phyloP scores from a whole-genome alignment of 2,329 filamentous ascomycete genomes.

The Acrodontium crateriforme region DNA sequence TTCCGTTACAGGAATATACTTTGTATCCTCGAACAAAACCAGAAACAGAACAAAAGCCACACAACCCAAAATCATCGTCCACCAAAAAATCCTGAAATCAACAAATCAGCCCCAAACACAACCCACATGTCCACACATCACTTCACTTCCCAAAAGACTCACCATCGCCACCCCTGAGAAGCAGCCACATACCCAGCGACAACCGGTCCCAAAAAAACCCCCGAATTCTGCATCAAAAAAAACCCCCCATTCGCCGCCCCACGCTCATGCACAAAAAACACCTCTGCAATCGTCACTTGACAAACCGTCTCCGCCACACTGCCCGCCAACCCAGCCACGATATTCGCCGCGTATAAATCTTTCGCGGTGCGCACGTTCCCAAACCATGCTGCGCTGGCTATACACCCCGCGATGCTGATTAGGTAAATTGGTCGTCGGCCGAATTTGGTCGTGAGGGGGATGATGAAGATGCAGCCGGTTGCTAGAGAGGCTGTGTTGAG shows the following conservation, averaged over 20 bases:
- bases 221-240: conserved; percentile 24
- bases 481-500: conserved; percentile 34
- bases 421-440: conserved; percentile 39
- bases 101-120: not conserved
- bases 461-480: conserved; percentile 35
- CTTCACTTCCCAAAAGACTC: no score
- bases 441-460: conserved; percentile 38
- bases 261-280: conserved; percentile 33
- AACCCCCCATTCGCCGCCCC: conserved; percentile 36
- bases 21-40: conserved; percentile 32
- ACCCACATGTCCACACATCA: conserved; percentile 20
- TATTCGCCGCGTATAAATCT: conserved; percentile 33
- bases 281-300: conserved; percentile 35
- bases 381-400: conserved; percentile 35
- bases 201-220: conserved; percentile 26
- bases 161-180: conserved; percentile 37
- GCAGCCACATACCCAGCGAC: conserved; percentile 28
- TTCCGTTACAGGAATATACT: no score
- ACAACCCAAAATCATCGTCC: conserved; percentile 27
- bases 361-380: conserved; percentile 28
- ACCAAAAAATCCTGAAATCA: conserved; percentile 24
- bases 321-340: conserved; percentile 29
- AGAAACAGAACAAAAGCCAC: conserved; percentile 26
- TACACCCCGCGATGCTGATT: conserved; percentile 33
- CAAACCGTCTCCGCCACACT: conserved; percentile 39